Evolutionary conservation across 768 basidiomycete species (phyloP).

Genomic region (Leccinum arenicola): DNA sequence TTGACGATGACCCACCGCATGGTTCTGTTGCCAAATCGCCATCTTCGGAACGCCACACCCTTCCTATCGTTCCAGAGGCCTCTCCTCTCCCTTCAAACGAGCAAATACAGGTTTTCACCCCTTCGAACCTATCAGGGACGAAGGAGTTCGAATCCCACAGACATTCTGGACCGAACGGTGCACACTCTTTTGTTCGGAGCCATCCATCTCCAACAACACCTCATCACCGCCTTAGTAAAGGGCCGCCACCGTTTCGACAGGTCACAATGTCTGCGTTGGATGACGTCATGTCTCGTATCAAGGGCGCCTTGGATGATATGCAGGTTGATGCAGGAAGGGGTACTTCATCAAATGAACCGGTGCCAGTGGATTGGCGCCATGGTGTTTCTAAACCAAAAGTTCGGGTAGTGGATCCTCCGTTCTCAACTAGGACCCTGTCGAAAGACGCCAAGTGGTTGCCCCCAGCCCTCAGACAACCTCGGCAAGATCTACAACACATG

Average conservation of each 20-base stretch:
- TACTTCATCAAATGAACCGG: conserved; percentile 13
- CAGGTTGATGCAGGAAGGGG: conserved; percentile 42
- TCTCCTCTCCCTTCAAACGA: conserved; percentile 9
- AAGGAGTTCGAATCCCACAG: conserved; percentile 22
- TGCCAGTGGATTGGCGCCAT: conserved; percentile 21
- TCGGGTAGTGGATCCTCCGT: conserved; percentile 16
- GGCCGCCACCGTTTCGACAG: conserved; percentile 38
- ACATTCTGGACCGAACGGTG: conserved; percentile 19
- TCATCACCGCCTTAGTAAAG: conserved; percentile 24
- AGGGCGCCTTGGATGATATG: conserved; percentile 72
- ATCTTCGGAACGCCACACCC: conserved; percentile 15
- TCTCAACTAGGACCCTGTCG: conserved; percentile 15
- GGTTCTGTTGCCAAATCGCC: conserved; percentile 40
- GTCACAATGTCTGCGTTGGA: conserved; percentile 71
- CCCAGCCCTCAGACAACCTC: conserved; percentile 45
- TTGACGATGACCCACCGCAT: conserved; percentile 46
- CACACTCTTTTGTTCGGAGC: conserved; percentile 13
- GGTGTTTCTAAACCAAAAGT: conserved; percentile 21
- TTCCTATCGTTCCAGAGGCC: conserved; percentile 17
- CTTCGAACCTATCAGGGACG: conserved; percentile 5
- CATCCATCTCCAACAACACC: conserved; percentile 15
- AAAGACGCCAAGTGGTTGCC: conserved; percentile 55
- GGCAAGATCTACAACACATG: conserved; percentile 41
- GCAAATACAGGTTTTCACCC: conserved; percentile 1
- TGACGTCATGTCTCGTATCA: conserved; percentile 84